A percentile compares a stretch with the other conserved stretches of the same genome.
Conservation (phyloP, 305 asterid species). For the Fraxinus latifolia region DNA sequence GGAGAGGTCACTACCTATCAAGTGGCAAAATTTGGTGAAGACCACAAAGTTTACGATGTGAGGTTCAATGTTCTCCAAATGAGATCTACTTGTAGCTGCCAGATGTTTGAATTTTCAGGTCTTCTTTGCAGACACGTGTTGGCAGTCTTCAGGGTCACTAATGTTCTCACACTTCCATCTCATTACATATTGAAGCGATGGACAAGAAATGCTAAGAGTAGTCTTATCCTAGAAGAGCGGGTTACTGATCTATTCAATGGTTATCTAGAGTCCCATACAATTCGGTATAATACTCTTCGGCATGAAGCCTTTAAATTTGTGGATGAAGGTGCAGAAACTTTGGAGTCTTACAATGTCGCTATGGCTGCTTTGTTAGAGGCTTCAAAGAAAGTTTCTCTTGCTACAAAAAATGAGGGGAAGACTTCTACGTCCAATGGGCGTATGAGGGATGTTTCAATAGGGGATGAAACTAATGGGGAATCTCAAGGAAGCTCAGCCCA, state of each 20-base stretch:
- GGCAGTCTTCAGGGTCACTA: conserved; percentile 66
- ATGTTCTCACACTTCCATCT: conserved; percentile 64
- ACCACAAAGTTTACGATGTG: conserved; percentile 51
- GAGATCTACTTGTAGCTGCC: conserved; percentile 62
- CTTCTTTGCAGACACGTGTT: conserved; percentile 62
- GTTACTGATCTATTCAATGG: conserved; percentile 42
- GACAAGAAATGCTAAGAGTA: conserved; percentile 69
- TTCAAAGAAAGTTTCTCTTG: conserved; percentile 47
- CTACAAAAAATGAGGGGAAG: conserved; percentile 43
- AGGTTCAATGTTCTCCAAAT: conserved; percentile 62
- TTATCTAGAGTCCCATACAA: conserved; percentile 65
- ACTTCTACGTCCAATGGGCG: conserved; percentile 32
- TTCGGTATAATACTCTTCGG: conserved; percentile 54
- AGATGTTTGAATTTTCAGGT: conserved; percentile 63
- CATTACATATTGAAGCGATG: conserved; percentile 57
- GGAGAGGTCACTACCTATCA: conserved; percentile 50
- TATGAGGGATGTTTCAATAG: conserved; percentile 24
- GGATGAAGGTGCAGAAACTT: conserved; percentile 60
- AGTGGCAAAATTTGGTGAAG: conserved; percentile 63
- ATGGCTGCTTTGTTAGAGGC: conserved; percentile 55
- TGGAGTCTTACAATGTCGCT: conserved; percentile 41
- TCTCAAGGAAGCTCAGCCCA: conserved; percentile 43
- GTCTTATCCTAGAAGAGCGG: conserved; percentile 50
- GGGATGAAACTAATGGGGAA: conserved; percentile 27
- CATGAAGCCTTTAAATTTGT: conserved; percentile 61